A percentile compares a stretch with the other conserved stretches of the same genome.
Conservation (phyloP, 805 yeast genomes). For the Yamadazyma kitorensis region DNA sequence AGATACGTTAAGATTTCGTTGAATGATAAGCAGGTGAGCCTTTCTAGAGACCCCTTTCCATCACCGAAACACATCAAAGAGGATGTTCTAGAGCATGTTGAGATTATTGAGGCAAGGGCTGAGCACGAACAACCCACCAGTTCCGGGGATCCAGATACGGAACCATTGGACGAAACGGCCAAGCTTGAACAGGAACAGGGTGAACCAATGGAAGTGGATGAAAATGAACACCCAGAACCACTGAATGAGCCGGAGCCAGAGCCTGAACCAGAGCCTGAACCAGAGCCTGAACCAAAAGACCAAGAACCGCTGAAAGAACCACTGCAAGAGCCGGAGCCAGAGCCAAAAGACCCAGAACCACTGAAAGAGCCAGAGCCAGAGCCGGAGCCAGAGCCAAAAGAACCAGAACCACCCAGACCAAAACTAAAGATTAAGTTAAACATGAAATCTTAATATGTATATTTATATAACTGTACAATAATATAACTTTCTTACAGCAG, state of each 20-base stretch:
- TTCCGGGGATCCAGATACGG: too few species aligned
- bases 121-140: too few species aligned
- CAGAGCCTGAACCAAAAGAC: not conserved
- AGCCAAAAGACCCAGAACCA: not conserved
- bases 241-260: not conserved
- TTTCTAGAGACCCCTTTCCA: conserved; percentile 43
- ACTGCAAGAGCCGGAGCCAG: not conserved
- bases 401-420: conserved; percentile 1
- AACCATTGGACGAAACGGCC: not conserved
- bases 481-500: too few species aligned
- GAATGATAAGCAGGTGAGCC: conserved; percentile 26
- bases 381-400: conserved; percentile 3
- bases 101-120: too few species aligned
- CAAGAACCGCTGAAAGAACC: conserved; percentile 1
- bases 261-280: not conserved
- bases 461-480: too few species aligned
- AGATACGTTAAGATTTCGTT: conserved; percentile 43
- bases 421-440: conserved; percentile 4
- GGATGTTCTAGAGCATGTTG: too few species aligned
- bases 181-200: not conserved
- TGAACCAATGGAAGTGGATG: not conserved
- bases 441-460: too few species aligned
- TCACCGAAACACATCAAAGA: too few species aligned
- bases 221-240: not conserved
- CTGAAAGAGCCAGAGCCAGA: conserved; percentile 1